Evolutionary conservation across 2,329 filamentous ascomycete species (phyloP).

Genomic region (Hypoxylon sp.): DNA sequence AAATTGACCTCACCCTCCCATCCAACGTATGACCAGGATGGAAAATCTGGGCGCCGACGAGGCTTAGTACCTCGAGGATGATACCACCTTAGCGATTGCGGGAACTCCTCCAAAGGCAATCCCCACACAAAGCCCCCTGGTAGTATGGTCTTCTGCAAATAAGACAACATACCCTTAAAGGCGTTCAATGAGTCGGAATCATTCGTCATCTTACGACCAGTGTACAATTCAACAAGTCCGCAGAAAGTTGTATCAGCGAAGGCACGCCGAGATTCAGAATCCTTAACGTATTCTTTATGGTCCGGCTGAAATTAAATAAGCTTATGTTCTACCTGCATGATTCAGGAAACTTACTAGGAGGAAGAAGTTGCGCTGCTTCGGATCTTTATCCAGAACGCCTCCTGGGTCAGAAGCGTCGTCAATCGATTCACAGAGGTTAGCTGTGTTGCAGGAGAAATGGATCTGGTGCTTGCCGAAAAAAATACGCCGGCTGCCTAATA

Average conservation of each 20-base stretch:
- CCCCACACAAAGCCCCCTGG: slow-evolving; percentile 19
- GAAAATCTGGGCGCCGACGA: slow-evolving; percentile 15
- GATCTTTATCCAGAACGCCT: slow-evolving; percentile 1
- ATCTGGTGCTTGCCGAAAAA: slow-evolving; percentile 16
- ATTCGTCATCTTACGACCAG: slow-evolving; percentile 15
- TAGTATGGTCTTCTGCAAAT: slow-evolving; percentile 5
- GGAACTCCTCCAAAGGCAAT: slow-evolving; percentile 8
- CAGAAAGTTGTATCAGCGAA: slow-evolving; percentile 8
- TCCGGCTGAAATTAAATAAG: background rate
- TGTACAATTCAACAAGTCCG: slow-evolving; percentile 18
- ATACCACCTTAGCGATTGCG: slow-evolving; percentile 10
- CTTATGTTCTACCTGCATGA: background rate
- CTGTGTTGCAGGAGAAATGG: slow-evolving; percentile 17
- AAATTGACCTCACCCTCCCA: slow-evolving; percentile 8
- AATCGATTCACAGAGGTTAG: slow-evolving; percentile 11
- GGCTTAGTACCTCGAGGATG: slow-evolving; percentile 8
- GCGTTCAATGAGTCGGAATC: slow-evolving; percentile 17
- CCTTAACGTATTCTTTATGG: slow-evolving; percentile 16
- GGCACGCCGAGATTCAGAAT: background rate
- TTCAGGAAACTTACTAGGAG: background rate
- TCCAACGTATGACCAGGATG: slow-evolving; percentile 13
- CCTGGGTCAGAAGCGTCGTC: slow-evolving; percentile 9
- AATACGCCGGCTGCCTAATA: slow-evolving; percentile 8
- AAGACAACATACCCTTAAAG: slow-evolving; percentile 7
- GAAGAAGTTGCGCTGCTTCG: slow-evolving; percentile 9